Base-by-base conservation (phyloP, 129 eudicot species). In the Ambrosia trifida region DNA sequence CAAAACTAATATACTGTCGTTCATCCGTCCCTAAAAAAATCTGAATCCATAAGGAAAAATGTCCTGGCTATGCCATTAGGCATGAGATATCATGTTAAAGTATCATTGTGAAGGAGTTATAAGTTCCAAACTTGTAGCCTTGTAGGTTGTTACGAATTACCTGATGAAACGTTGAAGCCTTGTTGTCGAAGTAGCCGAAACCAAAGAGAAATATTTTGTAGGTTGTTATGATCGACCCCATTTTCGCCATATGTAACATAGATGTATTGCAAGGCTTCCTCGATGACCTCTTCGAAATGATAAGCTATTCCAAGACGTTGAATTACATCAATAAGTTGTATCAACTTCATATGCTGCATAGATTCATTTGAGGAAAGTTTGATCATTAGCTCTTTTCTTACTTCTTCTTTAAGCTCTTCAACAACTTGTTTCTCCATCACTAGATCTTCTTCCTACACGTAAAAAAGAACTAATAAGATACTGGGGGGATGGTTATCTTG, bases 221-320 rank as follows among this genome's bases (percentile, higher is more conserved):
- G 30, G 61, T 69, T 82, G 28, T 45, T 2, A 11, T 47, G 31
- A 2, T 52, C 44, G 33, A 58, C 69, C 18, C 49, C 68, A 6
- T 20, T 58, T 33, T 70, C 33, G 3, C 54, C 66, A 38, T 20
- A 71, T 10, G 28, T 56, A 18, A 19, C 19, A 63, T 13, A 63
- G 14, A 35, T 63, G 14, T 63, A 47, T 3, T 33, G 53, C 53
- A 71, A 71, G 24, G 44, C 12, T 7, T 64, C 68, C 17, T 80
- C 64, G 16, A 83, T 83, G 43, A 74, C 75, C 5, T 62, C 32
- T 11, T 78, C 66, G 47, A 73, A 83, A 20, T 79, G 81, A 57
- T 83, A 83, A 0, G 78, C 72, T 2, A 83, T 8, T 2, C 87
- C 87, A 10, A 83, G 78, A 19, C 81, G 81, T 49, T 83, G 80